Evolutionary conservation across 352 stramenopile genomes (phyloP).

Genomic region (Bremia lactucae): DNA sequence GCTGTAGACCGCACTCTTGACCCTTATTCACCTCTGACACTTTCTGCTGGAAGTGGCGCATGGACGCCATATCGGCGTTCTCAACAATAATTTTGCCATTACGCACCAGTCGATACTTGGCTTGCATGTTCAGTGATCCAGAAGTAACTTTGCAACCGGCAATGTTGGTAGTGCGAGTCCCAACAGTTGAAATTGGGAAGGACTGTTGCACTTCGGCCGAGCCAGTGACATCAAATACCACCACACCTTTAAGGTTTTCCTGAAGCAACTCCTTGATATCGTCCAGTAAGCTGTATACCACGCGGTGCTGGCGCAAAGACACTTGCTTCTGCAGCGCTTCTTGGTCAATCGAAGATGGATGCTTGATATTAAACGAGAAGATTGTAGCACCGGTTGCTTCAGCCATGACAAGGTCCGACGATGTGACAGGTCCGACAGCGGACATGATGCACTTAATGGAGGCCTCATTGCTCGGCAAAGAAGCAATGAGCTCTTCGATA

Average conservation of each 20-base stretch:
- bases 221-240: slow-evolving; percentile 58
- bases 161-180: slow-evolving; percentile 88
- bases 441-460: slow-evolving; percentile 80
- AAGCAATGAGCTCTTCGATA: slow-evolving; percentile 73
- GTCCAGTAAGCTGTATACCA: slow-evolving; percentile 86
- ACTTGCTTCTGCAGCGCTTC: slow-evolving; percentile 75
- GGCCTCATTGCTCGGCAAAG: slow-evolving; percentile 54
- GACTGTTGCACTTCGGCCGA: slow-evolving; percentile 70
- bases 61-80: slow-evolving; percentile 75
- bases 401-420: slow-evolving; percentile 77
- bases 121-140: slow-evolving; percentile 85
- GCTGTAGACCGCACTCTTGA: slow-evolving; percentile 96
- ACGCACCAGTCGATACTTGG: slow-evolving; percentile 78
- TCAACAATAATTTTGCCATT: slow-evolving; percentile 87
- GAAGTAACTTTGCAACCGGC: slow-evolving; percentile 92
- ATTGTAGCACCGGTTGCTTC: slow-evolving; percentile 74
- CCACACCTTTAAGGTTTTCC: slow-evolving; percentile 50
- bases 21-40: slow-evolving; percentile 87
- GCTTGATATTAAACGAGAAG: slow-evolving; percentile 85
- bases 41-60: slow-evolving; percentile 89
- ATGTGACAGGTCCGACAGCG: slow-evolving; percentile 68
- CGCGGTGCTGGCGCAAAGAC: slow-evolving; percentile 53
- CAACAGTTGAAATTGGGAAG: slow-evolving; percentile 75
- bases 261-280: slow-evolving; percentile 76
- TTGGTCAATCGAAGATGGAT: slow-evolving; percentile 59